phyloP scores from a whole-genome alignment of 2,329 filamentous ascomycete genomes.

The Lasiodiplodia theobromae region DNA sequence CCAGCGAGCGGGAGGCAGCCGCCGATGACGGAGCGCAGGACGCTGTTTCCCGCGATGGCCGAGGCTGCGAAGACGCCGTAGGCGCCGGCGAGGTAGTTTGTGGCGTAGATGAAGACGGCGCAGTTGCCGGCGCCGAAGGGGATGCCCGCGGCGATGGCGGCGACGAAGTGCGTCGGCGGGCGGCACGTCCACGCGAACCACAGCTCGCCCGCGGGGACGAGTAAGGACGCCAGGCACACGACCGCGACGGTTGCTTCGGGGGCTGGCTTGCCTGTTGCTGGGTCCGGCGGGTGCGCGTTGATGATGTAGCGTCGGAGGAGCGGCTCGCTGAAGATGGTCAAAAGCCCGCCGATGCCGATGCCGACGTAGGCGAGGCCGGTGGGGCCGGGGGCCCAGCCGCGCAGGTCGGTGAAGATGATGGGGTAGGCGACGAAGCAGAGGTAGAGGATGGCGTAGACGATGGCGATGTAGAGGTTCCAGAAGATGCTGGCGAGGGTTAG shows the following conservation, averaged over 20 bases:
- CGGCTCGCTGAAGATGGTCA: conserved; percentile 52
- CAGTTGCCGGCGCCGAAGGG: conserved; percentile 81
- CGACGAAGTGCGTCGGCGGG: conserved; percentile 85
- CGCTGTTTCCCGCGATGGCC: conserved; percentile 80
- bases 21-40: conserved; percentile 76
- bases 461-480: conserved; percentile 74
- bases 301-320: conserved; percentile 75
- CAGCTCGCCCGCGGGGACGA: conserved; percentile 80
- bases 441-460: conserved; percentile 87
- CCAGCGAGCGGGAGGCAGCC: conserved; percentile 80
- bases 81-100: conserved; percentile 78
- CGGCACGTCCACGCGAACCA: conserved; percentile 48
- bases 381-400: conserved; percentile 77
- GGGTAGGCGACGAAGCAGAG: conserved; percentile 92
- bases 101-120: conserved; percentile 80
- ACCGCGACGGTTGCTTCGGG: conserved; percentile 84
- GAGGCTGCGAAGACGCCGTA: conserved; percentile 85
- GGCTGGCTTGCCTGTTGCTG: conserved; percentile 72
- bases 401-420: conserved; percentile 76
- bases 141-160: conserved; percentile 78
- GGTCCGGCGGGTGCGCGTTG: conserved; percentile 76
- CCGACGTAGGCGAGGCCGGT: conserved; percentile 82
- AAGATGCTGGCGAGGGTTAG: conserved; percentile 63
- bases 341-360: conserved; percentile 64
- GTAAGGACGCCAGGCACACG: conserved; percentile 77